phyloP scores from a whole-genome alignment of 495 filamentous ascomycete species.

The Schizothecium vesticola region DNA sequence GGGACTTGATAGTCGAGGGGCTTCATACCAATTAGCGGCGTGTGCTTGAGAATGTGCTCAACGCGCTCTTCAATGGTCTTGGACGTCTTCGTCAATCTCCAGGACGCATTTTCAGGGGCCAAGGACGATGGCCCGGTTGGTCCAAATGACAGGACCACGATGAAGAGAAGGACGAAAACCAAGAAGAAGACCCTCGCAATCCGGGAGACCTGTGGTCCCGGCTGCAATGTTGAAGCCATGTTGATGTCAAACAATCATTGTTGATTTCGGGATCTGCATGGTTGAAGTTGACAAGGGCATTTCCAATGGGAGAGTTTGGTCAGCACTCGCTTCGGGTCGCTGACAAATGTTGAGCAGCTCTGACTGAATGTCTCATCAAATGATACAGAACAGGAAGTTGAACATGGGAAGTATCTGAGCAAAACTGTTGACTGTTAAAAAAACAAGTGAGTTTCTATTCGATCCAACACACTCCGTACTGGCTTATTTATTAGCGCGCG shows the following conservation, averaged over 20 bases:
- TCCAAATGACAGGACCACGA: background rate
- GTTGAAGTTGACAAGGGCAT: background rate
- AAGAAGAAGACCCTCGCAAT: background rate
- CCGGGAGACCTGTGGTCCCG: background rate
- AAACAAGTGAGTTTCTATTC: too few species aligned
- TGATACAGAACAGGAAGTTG: background rate
- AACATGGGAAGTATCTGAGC: background rate
- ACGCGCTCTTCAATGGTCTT: slow-evolving; percentile 60
- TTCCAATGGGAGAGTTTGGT: background rate
- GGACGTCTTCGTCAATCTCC: slow-evolving; percentile 9
- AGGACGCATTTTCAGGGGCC: background rate
- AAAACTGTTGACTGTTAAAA: background rate
- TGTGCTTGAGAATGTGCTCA: slow-evolving; percentile 60
- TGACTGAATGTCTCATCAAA: background rate
- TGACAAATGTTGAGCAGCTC: background rate
- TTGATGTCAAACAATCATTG: background rate
- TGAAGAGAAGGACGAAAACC: background rate
- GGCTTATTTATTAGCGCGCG: background rate
- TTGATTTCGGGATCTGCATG: background rate
- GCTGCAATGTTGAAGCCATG: background rate
- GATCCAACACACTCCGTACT: background rate
- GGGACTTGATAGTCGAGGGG: background rate
- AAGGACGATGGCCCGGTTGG: background rate
- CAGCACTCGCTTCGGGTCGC: background rate
- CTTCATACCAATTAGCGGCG: slow-evolving; percentile 71